Conservation (phyloP, 2,329 filamentous ascomycete genomes). For the Macrophomina pseudophaseolina region DNA sequence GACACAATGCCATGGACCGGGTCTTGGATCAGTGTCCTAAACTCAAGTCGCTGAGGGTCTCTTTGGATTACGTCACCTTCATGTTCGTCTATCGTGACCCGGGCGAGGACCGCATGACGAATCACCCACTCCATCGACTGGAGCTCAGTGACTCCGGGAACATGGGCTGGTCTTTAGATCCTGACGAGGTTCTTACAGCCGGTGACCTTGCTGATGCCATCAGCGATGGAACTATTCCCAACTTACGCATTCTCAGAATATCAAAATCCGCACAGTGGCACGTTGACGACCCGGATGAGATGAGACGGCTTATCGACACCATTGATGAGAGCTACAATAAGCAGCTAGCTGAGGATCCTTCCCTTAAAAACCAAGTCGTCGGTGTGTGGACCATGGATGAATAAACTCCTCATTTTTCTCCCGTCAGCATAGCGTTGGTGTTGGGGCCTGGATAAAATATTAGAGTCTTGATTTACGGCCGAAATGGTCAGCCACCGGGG, state of each 20-base stretch:
- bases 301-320: slow-evolving; percentile 1
- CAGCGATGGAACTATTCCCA: slow-evolving; percentile 36
- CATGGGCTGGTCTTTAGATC: slow-evolving; percentile 15
- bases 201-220: slow-evolving; percentile 49
- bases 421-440: no score
- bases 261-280: slow-evolving; percentile 19
- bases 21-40: slow-evolving; percentile 49
- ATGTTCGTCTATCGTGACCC: slow-evolving; percentile 32
- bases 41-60: slow-evolving; percentile 48
- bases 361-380: neutral
- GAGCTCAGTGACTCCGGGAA: slow-evolving; percentile 48
- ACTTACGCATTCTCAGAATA: slow-evolving; percentile 17
- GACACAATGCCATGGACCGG: slow-evolving; percentile 45
- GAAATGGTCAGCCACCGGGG: no score
- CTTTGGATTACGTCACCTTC: slow-evolving; percentile 53
- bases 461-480: no score
- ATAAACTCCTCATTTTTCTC: neutral
- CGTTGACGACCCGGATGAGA: slow-evolving; percentile 4
- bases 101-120: slow-evolving; percentile 31
- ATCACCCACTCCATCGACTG: slow-evolving; percentile 44
- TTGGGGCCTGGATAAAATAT: no score
- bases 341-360: neutral
- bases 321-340: neutral
- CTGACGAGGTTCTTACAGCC: slow-evolving; percentile 46
- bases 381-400: slow-evolving; percentile 27